Percentiles rank a stretch among this genome's conserved stretches.
These are phyloP conservation scores for Mentha longifolia DNA, from an alignment of 257 asterid genomes.

Conservation along the genomic window DNA sequence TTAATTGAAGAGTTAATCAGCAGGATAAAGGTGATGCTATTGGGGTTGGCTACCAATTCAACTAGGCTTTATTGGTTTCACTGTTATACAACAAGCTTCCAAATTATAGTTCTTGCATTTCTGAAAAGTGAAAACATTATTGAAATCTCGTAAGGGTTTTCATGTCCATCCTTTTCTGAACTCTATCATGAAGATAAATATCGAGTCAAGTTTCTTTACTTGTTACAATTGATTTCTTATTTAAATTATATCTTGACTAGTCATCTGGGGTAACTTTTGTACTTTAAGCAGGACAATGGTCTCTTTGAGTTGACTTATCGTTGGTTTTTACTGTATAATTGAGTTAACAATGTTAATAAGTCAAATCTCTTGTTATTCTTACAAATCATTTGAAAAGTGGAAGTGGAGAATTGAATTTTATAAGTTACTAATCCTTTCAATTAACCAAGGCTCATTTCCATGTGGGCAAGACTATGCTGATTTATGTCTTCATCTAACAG, in stretches of 20 bases:
- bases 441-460: conserved; percentile 6
- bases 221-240: too few species aligned
- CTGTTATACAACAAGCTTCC: neutral
- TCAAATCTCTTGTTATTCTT: neutral
- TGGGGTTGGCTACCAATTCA: neutral
- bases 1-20: neutral
- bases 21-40: neutral
- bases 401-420: conserved; percentile 19
- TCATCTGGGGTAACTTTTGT: neutral
- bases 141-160: neutral
- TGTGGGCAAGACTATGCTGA: conserved; percentile 29
- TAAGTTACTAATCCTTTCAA: conserved; percentile 2
- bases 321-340: neutral
- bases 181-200: neutral
- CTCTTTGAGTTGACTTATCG: neutral
- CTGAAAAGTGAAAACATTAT: neutral
- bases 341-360: neutral
- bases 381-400: neutral
- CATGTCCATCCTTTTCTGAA: neutral
- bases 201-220: conserved; percentile 6
- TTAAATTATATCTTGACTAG: neutral
- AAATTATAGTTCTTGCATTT: neutral
- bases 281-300: neutral
- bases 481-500: conserved; percentile 51
- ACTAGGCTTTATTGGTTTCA: neutral